Evolutionary conservation across 2,329 filamentous ascomycete genomes (phyloP), one percentile per base, ranked within the genome.

Genomic region (Aureobasidium sp.): DNA sequence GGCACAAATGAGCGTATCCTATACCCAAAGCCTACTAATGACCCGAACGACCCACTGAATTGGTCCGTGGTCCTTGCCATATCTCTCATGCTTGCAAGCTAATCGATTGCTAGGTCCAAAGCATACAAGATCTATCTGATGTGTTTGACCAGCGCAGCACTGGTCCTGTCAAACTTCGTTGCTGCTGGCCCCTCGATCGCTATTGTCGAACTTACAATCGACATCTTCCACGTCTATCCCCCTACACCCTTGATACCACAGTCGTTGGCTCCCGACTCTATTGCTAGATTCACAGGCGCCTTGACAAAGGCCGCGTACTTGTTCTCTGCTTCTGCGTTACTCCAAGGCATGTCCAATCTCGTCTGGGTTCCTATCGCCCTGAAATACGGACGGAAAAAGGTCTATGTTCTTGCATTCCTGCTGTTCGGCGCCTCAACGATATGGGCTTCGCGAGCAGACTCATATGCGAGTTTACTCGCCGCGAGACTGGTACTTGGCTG

Each of bases 131-230:
- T 77, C 64, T 83, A 81, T 68, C 79, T 79, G 41, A 80, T 80
- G 9, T 67, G 72, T 52, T 70, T 82, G 15, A 76, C 83, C 37
- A 83, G 79, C 67, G 64, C 79, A 3, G 80, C 81, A 58, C 83
- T 84, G 73, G 74, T 82, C 64, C 76, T 84, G 70, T 81, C 77
- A 71, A 84, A 84, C 69, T 84, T 84, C 65, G 71, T 84, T 5
- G 80, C 81, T 0, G 82, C 80, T n/a, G 82, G 76, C 0, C 81
- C 82, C 3, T 77, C 78, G 3, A 78, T 84, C 34, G 80, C 79
- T 60, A 79, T 84, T 44, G 70, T 79, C 12, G 67, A 75, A 2
- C 80, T 78, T 5, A 77, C 80, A 3, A 65, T 75, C 29, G 65
- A 77, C 63, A 81, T 82, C 70, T 34, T 34, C 27, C 27, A 34